These are phyloP conservation scores for Penicillium sp. DNA, from an alignment of 2,329 filamentous ascomycete genomes.

Conservation along the genomic window DNA sequence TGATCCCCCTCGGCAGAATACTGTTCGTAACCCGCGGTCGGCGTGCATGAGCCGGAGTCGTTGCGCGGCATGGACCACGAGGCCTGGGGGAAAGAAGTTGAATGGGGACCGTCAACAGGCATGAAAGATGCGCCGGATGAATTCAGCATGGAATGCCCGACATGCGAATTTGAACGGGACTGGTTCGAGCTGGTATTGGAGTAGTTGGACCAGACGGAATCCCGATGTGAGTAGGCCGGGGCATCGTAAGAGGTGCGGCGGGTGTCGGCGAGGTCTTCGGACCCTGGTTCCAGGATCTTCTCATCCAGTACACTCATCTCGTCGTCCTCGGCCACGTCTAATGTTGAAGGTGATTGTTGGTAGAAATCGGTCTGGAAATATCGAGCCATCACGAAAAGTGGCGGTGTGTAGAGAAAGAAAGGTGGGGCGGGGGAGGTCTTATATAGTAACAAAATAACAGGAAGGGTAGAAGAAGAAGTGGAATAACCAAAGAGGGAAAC, in stretches of 20 bases:
- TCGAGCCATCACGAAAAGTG: slow-evolving; percentile 41
- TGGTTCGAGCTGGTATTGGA: slow-evolving; percentile 45
- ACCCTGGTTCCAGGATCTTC: slow-evolving; percentile 53
- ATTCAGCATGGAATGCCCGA: slow-evolving; percentile 52
- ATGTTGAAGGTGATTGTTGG: slow-evolving; percentile 44
- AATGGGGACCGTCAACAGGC: slow-evolving; percentile 56
- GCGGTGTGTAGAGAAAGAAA: slow-evolving; percentile 18
- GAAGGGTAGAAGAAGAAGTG: slow-evolving; percentile 2
- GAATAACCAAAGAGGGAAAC: slow-evolving; percentile 8
- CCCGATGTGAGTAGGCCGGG: slow-evolving; percentile 55
- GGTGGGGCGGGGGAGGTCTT: slow-evolving; percentile 10
- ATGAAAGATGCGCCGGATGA: slow-evolving; percentile 63
- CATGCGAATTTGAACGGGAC: slow-evolving; percentile 44
- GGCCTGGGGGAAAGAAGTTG: slow-evolving; percentile 39
- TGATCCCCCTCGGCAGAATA: slow-evolving; percentile 56
- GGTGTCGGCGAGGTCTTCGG: slow-evolving; percentile 51
- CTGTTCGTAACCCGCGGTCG: slow-evolving; percentile 70
- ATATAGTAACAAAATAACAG: slow-evolving; percentile 1
- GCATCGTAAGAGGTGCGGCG: slow-evolving; percentile 49
- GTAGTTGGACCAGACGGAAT: slow-evolving; percentile 54
- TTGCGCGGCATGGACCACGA: slow-evolving; percentile 65
- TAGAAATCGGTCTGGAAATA: slow-evolving; percentile 51
- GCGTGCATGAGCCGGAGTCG: slow-evolving; percentile 71
- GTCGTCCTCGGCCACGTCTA: slow-evolving; percentile 51
- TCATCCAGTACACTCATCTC: slow-evolving; percentile 56